Percentiles rank a stretch among this genome's conserved stretches.
Conservation (phyloP, 352 stramenopile genomes). For the Phytophthora litchii region DNA sequence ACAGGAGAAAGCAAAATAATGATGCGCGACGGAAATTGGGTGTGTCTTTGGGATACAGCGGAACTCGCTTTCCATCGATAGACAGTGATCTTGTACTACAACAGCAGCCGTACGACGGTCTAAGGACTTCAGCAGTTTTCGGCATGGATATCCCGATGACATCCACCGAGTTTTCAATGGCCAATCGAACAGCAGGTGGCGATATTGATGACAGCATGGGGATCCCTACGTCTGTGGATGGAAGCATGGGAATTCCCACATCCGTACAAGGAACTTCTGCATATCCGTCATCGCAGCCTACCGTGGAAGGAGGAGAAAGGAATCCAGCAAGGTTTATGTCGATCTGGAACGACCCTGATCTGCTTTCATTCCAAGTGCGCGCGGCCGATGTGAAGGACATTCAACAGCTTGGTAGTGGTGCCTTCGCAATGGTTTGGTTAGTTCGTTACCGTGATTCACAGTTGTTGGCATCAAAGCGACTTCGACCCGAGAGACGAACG, state of each 20-base stretch:
- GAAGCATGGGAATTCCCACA: slow-evolving; percentile 23
- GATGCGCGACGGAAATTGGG: slow-evolving; percentile 11
- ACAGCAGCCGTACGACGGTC: slow-evolving; percentile 18
- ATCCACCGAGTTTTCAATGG: slow-evolving; percentile 27
- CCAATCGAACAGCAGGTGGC: slow-evolving; percentile 13
- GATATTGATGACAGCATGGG: slow-evolving; percentile 19
- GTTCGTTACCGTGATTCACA: slow-evolving; percentile 31
- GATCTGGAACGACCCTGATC: slow-evolving; percentile 38
- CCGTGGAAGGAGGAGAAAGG: slow-evolving; percentile 8
- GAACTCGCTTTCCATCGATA: slow-evolving; percentile 27
- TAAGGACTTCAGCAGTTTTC: slow-evolving; percentile 21
- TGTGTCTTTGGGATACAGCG: slow-evolving; percentile 12
- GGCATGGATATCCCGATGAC: slow-evolving; percentile 29
- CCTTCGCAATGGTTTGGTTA: slow-evolving; percentile 37
- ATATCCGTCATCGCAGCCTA: slow-evolving; percentile 13
- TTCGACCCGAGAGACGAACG: slow-evolving; percentile 23
- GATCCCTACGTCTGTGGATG: slow-evolving; percentile 20
- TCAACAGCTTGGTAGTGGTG: slow-evolving; percentile 29
- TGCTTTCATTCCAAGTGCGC: slow-evolving; percentile 33
- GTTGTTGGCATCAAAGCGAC: slow-evolving; percentile 36
- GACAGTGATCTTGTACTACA: slow-evolving; percentile 29
- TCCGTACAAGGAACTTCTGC: slow-evolving; percentile 8
- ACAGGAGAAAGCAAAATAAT: slow-evolving; percentile 19
- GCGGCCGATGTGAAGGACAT: slow-evolving; percentile 34
- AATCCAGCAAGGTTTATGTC: slow-evolving; percentile 18